Conservation (phyloP, 306 rosid species). For the Trichosanthes cucumerina region DNA sequence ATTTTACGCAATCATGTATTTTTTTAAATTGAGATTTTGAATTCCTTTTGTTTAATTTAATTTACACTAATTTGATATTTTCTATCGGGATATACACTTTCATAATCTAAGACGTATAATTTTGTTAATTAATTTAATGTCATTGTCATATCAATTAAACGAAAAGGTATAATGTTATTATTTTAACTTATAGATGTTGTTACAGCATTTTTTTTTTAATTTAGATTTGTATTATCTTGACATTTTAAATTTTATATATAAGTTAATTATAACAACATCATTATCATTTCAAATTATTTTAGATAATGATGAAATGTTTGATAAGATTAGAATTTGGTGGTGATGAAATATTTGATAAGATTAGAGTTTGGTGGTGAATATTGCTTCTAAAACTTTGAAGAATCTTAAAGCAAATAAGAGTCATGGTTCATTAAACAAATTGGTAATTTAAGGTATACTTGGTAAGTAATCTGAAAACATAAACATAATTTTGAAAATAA, state of each 20-base stretch:
- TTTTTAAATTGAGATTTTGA: background rate
- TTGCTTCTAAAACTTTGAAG: background rate
- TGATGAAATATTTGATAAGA: background rate
- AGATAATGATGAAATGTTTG: background rate
- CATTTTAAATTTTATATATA: background rate
- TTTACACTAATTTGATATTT: background rate
- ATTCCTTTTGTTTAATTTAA: background rate
- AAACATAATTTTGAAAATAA: too few relatives aligned
- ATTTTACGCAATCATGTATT: background rate
- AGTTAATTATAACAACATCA: background rate
- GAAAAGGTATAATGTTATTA: background rate
- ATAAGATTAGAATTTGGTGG: background rate
- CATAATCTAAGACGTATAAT: background rate
- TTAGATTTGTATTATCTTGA: background rate
- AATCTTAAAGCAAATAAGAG: background rate
- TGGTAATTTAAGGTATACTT: too few relatives aligned
- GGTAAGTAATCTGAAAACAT: too few relatives aligned
- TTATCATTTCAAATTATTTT: background rate
- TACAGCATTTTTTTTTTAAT: background rate
- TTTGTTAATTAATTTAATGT: background rate
- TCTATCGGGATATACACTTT: background rate
- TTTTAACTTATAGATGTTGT: background rate
- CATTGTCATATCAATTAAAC: background rate
- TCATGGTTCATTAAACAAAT: background rate
- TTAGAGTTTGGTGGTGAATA: background rate